Evolutionary conservation across 257 asterid species (phyloP), one percentile per base, ranked within the genome.

Genomic region (Solanum sitiens): DNA sequence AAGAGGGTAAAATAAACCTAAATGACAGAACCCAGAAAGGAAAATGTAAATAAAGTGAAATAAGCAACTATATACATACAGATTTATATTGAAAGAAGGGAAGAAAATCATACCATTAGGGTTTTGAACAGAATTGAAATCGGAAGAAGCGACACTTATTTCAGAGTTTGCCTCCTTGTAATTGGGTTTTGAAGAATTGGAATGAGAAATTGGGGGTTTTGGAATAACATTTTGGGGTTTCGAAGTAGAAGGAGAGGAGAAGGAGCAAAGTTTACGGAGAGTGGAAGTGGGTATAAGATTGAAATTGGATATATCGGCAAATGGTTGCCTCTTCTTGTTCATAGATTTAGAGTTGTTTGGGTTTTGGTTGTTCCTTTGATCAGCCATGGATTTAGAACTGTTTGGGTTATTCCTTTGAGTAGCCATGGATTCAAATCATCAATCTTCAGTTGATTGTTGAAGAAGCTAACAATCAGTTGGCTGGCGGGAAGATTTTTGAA

Each of bases 91-190:
- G 5, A 40, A 40, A 16, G 42, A 73, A 75, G 61, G 44, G 16
- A 47, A 32, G 68, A 86, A 3, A 30, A 79, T 33, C 82, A 30
- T 88, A 93, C 96, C 88, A 37, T 83, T 87, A 15, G 89, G 89
- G 86, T 91, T 92, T 50, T 44, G 94, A 83, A 83, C 87, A 50
- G 83, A 33, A 74, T 82, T 88, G 53, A 90, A 83, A 86, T 53
- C 87, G 94, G 92, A 91, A 11, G 93, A 93, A 30, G 94, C 96
- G 84, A 93, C 91, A 86, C 96, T 94, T 33, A 93, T 84, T 67
- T 88, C 88, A 75, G 98, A 93, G 91, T 86, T 89, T 16, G 6
- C 44, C 67, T 47, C 27, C 11, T 90, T 88, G 56, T 92, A 74
- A 86, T 63, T 4, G 83, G 5, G 11, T 84, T 91, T 73, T 35